Evolutionary conservation across 441 rosid genomes (phyloP).

Genomic region (Iberis amara): DNA sequence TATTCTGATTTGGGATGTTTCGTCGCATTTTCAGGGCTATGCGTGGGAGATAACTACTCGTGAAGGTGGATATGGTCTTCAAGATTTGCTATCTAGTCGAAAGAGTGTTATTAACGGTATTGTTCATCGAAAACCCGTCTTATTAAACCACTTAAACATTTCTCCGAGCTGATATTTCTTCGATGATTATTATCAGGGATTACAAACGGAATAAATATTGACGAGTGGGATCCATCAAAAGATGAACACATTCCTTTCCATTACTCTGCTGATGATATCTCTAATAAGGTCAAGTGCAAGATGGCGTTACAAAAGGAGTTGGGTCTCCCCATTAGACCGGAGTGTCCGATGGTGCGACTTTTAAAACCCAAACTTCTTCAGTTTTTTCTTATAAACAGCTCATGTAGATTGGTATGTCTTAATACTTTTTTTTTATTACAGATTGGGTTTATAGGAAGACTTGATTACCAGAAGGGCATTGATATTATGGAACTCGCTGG

Average conservation of each 20-base stretch:
- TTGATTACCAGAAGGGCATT: conserved; percentile 94
- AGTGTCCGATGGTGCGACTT: conserved; percentile 70
- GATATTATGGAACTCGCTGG: conserved; percentile 64
- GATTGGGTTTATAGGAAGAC: conserved; percentile 95
- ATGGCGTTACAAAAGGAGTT: conserved; percentile 79
- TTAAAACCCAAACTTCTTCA: neutral
- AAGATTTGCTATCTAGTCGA: conserved; percentile 65
- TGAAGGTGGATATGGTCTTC: conserved; percentile 92
- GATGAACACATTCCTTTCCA: conserved; percentile 59
- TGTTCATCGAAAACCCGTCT: conserved; percentile 6
- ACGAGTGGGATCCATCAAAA: conserved; percentile 78
- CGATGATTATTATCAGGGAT: conserved; percentile 44
- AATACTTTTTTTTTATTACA: conserved; percentile 26
- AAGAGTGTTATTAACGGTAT: conserved; percentile 75
- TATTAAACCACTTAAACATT: neutral
- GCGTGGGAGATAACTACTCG: conserved; percentile 91
- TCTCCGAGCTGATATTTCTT: conserved; percentile 3
- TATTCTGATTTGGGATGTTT: neutral
- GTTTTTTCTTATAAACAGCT: neutral
- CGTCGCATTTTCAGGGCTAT: conserved; percentile 56
- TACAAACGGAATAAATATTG: conserved; percentile 74
- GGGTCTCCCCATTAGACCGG: conserved; percentile 75
- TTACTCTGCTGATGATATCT: conserved; percentile 62
- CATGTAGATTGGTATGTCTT: conserved; percentile 1
- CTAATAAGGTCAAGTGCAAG: conserved; percentile 88